Evolutionary conservation across 495 filamentous ascomycete species (phyloP), one percentile per base, ranked within the genome.

Genomic region (Hypoxylon crocopeplum): DNA sequence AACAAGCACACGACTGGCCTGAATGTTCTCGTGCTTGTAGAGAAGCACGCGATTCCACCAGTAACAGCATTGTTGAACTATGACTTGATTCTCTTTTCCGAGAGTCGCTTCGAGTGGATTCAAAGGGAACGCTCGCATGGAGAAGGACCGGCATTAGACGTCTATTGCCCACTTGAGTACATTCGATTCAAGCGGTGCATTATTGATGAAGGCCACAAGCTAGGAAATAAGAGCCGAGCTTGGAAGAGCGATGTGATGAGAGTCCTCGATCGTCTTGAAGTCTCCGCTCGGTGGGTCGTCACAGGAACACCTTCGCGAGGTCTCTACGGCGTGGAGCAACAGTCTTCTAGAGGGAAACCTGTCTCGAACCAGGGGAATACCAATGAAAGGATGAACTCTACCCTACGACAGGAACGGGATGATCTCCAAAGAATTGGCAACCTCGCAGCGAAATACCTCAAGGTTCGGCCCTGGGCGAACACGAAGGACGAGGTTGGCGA

Each of bases 191-290:
- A 96, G 54, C 83, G 93, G 10, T 82, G 93, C 36, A 92, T 98
- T 29, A 86, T 95, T 25, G 93, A 98, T 49, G 93, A 98, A 79
- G 93, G 93, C 1, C 92, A 97, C 67, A 87, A 82, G 34, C 85
- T 96, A 33, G 88, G 88, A 0, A 82, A 79, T 24, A 72, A 75
- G 0, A 77, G 81, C 4, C 70, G 75, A 13, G 82, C 81, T 11
- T 75, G 75, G 29, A 84, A 80, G 50, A 87, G 83, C 12, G 87
- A 89, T 38, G 78, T 92, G 30, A 82, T 88, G 30, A 77, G 81
- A 22, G 80, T 91, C 7, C 75, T 93, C 0, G 82, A 88, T 16
- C 78, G 81, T 40, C 77, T 98, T 5, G 79, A 83, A 24, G 80
- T 91, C 17, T 84, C 91, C 27, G 81, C 90, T 8, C 84, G 88